Evolutionary conservation across 352 stramenopile species (phyloP), one percentile per base, ranked within the genome.

Genomic region (Globisporangium paroecandrum): DNA sequence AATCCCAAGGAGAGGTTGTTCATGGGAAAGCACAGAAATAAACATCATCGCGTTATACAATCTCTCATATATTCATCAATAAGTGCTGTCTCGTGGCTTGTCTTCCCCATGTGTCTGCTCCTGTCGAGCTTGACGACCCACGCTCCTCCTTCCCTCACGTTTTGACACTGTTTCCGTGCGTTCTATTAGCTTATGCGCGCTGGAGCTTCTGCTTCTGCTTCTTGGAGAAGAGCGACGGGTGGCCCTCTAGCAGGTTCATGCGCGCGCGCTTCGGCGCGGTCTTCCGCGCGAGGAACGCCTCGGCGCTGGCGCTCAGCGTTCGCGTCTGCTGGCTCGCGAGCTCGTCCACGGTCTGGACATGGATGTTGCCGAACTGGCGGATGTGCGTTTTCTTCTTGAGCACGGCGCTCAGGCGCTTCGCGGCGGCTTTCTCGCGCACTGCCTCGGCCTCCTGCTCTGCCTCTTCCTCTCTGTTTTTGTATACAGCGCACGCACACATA

Each of bases 171-270:
- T n/a, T 36, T 61, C 18, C 36, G 41, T 22, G 25, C 46, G 12
- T 27, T 32, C 22, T 43, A 27, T 27, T 32, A 18, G 38, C 20
- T 38, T 64, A 71, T 22, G 41, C 70, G 27, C 41, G 72, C 59
- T 77, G 46, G 27, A 51, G 49, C 55, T 74, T 75, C 49, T 75
- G 64, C 65, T 89, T 89, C 71, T 93, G 81, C 65, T 89, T 89
- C 74, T 90, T 92, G 53, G 79, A 81, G 58, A 94, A 94, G 57
- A 83, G 74, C 43, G 84, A 76, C 29, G 77, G 25, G 62, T 94
- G 86, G 57, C 86, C 86, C 27, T 91, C 77, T 25, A 94, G 65
- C 55, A 91, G 72, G 65, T 81, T 87, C 77, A 90, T 89, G 54
- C 86, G 80, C 38, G 66, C 65, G 36, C 83, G 77, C 5, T 77